Base-by-base conservation (phyloP, 352 stramenopile species). In the Saprolegnia diclina region DNA sequence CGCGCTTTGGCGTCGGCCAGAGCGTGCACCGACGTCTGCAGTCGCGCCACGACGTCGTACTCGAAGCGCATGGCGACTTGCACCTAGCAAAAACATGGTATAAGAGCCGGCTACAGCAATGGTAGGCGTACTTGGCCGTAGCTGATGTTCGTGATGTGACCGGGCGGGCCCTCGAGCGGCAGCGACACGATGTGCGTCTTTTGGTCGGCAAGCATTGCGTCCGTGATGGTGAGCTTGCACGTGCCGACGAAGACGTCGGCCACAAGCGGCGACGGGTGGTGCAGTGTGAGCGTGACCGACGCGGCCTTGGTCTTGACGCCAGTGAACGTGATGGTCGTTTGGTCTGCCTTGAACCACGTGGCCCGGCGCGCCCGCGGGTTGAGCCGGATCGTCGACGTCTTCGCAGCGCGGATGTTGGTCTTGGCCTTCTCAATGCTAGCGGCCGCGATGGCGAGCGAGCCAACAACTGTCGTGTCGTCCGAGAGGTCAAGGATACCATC, bases 141-240 rank as follows among this genome's bases (percentile, higher is more conserved):
- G 56, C 54, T 32, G 52, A 53, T 40, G 5, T 18, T 37, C 6
- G 29, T 14, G 10, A 26, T 6, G 26, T 61, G 62, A 29, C 46
- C 83, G 10, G 65, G 66, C 16, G 83, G 75, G 0, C 74, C 66
- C 16, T 76, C 80, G 65, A 94, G 67, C 0, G 82, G 71, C 22
- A 85, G 68, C 83, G 82, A 91, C 21, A 79, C 64, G 22, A 80
- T 74, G 44, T 91, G 81, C 11, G 72, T 64, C 22, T 72, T 53
- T 62, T 94, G 86, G 63, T 92, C 81, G 52, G 86, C 85, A 18
- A 92, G 71, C 42, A 87, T 79, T 21, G 89, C 76, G 56, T 92
- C 83, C 1, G 86, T 78, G 67, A 92, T 78, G 42, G 90, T 66
- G 18, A 78, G 73, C 5, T 81, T 77, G 42, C 75, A 85, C 57